Evolutionary conservation across 148 eudicot species (phyloP), one percentile per base, ranked within the genome.

Genomic region (Beta vulgaris): DNA sequence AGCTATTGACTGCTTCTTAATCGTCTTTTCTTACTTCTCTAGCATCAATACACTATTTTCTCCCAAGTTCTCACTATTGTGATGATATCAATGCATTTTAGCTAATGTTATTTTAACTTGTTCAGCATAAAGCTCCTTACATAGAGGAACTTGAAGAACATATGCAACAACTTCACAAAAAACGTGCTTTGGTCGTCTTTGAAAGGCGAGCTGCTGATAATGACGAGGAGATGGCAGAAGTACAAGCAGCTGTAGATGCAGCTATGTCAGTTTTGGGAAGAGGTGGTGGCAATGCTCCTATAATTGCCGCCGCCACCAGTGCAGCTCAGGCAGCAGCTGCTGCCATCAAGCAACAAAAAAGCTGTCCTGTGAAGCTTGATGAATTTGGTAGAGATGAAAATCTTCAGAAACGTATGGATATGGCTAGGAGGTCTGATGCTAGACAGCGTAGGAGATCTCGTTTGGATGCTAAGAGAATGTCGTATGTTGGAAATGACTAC

Each of bases 111-210:
- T 54, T 73, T 72, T 32, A 63, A 19, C 69, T 61, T 51, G 85
- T 77, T 73, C 88, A 95, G 99, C 81, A 92, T 86, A 92, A 92
- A 85, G 97, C 91, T 77, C 96, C 96, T 82, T 95, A 82, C 70
- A 88, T 95, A 6, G 99, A 95, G 85, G 99, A 95, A 79, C 97
- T 95, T 72, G 99, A 95, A 84, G 89, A 85, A 62, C 92, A 86
- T 78, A 90, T 92, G 91, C 97, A 95, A 78, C 80, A 92, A 78
- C 99, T 92, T 67, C 91, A 89, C 65, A 84, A 91, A 82, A 82
- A 95, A 76, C 97, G 90, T 79, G 96, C 99, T 72, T 79, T 84
- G 65, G 83, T 89, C 68, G 78, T 82, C 44, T 72, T 82, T 35
- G 88, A 90, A 78, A 95, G 97, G 81, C 87, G 99, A 85, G 71